Evolutionary conservation across 2,329 filamentous ascomycete genomes (phyloP), one percentile per base, ranked within the genome.

Genomic region (Sarocladium kiliense): DNA sequence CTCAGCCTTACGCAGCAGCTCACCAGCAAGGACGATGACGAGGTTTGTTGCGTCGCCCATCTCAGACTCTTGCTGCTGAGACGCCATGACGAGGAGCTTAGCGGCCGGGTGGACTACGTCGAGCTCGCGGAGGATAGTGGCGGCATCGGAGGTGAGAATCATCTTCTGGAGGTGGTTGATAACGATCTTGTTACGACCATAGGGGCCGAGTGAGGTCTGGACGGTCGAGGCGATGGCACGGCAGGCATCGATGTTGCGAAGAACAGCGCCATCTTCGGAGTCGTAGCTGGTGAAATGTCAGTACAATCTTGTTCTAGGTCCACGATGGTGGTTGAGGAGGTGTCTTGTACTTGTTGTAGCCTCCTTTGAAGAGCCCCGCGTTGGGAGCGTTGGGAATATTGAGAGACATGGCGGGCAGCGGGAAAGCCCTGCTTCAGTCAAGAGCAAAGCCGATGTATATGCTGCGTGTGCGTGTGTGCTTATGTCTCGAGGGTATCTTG

Each of bases 81-180:
- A 93, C 58, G 94, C 93, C 95, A 99, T 99, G 65, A 99, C 94
- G 54, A 99, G 79, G 61, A 99, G 81, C 78, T 99, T 99, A 53
- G 94, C 95, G 56, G 94, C 94, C 59, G 95, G 94, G 77, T 99
- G 94, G 56, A 99, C 92, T 60, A 99, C 94, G 68, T 99, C 94
- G 72, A 99, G 85, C 77, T 99, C 95, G 68, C 91, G 88, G 64
- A 99, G 82, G 70, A 99, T 99, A 42, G 94, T 97, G 62, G 94
- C 94, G 61, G 94, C 94, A 70, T 99, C 94, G 58, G 92, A 97
- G 64, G 95, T 99, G 61, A 99, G 81, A 65, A 97, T 96, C 94
- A 99, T 97, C 82, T 99, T 99, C 74, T 96, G 91, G 60, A 99
- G 82, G 77, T 99, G 95, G 80, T 99, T 99, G 81, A 99, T 97